Evolutionary conservation across 495 filamentous ascomycete genomes (phyloP), one percentile per base, ranked within the genome.

Genomic region (Talaromyces adpressus): DNA sequence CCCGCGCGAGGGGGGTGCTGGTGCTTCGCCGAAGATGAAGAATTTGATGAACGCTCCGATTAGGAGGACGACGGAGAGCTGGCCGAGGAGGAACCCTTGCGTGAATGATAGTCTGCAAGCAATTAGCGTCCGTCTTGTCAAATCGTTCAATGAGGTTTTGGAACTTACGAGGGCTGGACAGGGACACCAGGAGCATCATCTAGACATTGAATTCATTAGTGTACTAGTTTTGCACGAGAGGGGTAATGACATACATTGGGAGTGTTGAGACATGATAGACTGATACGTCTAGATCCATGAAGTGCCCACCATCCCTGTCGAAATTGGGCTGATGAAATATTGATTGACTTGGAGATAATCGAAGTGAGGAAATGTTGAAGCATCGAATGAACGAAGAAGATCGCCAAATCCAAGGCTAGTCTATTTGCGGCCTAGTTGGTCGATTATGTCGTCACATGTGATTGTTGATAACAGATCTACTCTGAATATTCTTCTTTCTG

Each of bases 11-110:
- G 94, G 92, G 47, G 91, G 84, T 1, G 88, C 89, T 0, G 93
- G 91, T 29, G 91, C 84, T 70, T 98, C 93, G 69, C 94, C 94
- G 69, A 98, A 98, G 74, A 98, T 97, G 86, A 98, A 98, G 85
- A 97, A 98, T 75, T 96, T 96, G 75, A 98, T 98, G 79, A 98
- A 98, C 66, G 88, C 89, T 57, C 91, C 91, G 64, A 98, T 85
- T 62, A 98, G 77, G 29, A 98, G 79, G 4, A 96, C 89, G 30
- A 98, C 87, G 32, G 91, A 94, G 62, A 98, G 81, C 73, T 98
- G 94, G 54, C 94, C 94, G 57, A 97, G 81, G 64, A 98, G 85
- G 67, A 98, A 90, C 27, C 94, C 94, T 75, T 96, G 90, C 9
- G 90, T 93, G 75, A 96, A 97, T 22, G 92, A 92, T 66, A 93